Percentiles rank a stretch among this genome's conserved stretches.
Evolutionary conservation across 2,329 filamentous ascomycete genomes (phyloP).

Genomic region (Lachnellula occidentalis): DNA sequence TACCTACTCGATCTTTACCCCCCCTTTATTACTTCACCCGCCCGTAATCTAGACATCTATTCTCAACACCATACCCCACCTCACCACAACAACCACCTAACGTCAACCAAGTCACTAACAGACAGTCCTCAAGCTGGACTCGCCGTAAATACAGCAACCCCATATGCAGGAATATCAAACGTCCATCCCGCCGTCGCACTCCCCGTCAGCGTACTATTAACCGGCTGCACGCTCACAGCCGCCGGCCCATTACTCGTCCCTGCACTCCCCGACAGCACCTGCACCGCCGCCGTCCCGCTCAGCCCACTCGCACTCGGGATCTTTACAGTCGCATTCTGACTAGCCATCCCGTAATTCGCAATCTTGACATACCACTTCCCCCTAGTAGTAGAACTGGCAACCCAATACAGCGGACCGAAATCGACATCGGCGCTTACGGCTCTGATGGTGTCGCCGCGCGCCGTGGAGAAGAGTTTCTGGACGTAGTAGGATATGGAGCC

Average conservation of each 20-base stretch:
- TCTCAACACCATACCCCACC: no score
- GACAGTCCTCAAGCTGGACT: neutral
- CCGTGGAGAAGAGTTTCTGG: slow-evolving; percentile 38
- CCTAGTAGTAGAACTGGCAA: slow-evolving; percentile 34
- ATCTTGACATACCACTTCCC: slow-evolving; percentile 43
- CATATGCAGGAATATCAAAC: slow-evolving; percentile 11
- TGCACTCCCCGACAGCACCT: slow-evolving; percentile 1
- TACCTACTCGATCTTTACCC: no score
- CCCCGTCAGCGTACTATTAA: slow-evolving; percentile 4
- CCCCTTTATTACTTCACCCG: no score
- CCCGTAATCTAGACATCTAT: no score
- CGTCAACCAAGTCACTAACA: no score
- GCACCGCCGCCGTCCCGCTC: neutral
- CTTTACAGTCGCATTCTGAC: slow-evolving; percentile 23
- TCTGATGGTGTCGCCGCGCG: slow-evolving; percentile 39
- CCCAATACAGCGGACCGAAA: slow-evolving; percentile 44
- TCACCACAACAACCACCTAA: no score
- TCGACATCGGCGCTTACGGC: slow-evolving; percentile 32
- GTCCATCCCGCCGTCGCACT: slow-evolving; percentile 10
- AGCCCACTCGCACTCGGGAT: slow-evolving; percentile 15
- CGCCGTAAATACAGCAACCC: slow-evolving; percentile 11
- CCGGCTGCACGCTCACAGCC: slow-evolving; percentile 6
- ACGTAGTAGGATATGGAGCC: slow-evolving; percentile 10
- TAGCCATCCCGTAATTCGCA: slow-evolving; percentile 46
- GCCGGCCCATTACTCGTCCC: slow-evolving; percentile 8